Percentiles rank a stretch among this genome's conserved stretches.
Conservation (phyloP, 306 rosid species). For the Medicago truncatula region DNA sequence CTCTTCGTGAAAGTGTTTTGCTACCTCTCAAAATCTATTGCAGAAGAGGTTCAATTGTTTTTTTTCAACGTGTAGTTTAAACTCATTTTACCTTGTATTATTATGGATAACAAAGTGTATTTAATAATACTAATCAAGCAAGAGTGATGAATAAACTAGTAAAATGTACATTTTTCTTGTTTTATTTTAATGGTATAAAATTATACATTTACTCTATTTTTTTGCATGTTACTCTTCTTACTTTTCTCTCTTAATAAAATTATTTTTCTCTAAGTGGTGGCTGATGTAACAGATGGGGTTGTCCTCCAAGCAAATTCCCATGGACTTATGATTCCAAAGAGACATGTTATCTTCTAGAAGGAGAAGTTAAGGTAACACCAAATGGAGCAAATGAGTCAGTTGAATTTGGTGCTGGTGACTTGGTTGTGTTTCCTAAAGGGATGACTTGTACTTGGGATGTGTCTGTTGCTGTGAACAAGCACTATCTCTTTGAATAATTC, state of each 20-base stretch:
- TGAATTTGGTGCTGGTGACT: slow-evolving; percentile 92
- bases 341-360: slow-evolving; percentile 78
- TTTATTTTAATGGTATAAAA: background rate
- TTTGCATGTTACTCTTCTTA: too few species aligned
- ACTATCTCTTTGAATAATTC: slow-evolving; percentile 63
- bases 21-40: too few species aligned
- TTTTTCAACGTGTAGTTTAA: background rate
- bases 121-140: background rate
- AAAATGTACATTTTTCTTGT: background rate
- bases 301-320: slow-evolving; percentile 92
- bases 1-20: too few species aligned
- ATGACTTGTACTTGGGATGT: slow-evolving; percentile 98
- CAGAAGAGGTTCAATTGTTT: too few species aligned
- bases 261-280: background rate
- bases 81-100: background rate
- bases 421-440: slow-evolving; percentile 92
- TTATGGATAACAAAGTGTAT: slow-evolving; percentile 5
- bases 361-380: slow-evolving; percentile 85
- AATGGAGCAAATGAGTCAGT: slow-evolving; percentile 74
- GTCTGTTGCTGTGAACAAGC: slow-evolving; percentile 82
- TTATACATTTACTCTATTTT: too few species aligned
- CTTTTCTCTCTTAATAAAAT: background rate
- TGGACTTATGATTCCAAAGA: slow-evolving; percentile 87
- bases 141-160: background rate
- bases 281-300: slow-evolving; percentile 69